Base-by-base conservation (phyloP, 345 rosid genomes). In the Sisymbrium irio region DNA sequence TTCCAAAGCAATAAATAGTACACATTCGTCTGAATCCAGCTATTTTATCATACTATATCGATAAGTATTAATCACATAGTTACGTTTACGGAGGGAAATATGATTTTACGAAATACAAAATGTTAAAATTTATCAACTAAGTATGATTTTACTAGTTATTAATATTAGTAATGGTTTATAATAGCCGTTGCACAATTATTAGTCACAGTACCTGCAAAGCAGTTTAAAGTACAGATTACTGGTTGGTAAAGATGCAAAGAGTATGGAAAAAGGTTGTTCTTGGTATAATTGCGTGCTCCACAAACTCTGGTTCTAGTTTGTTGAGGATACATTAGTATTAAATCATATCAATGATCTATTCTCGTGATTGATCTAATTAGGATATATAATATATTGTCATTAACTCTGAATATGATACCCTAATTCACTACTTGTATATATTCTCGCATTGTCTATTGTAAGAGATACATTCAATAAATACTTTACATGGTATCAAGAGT, bases 201-300 rank as follows among this genome's bases (percentile, higher is more conserved):
- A 44, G 15, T 63, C 27, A 44, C 13, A 33, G 33, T 37, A 36
- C 36, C 10, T 20, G 22, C 35, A 49, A 2, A 36, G 36, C 8
- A 40, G 2, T 14, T 9, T 65, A 9, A 39, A 39, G 17, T 47
- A 12, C 30, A 36, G 40, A 49, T 20, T 20, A 20, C 3, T 49
- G 8, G 30, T 22, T 49, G 44, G 62, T 40, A 51, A 39, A 72
- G 69, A 51, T 37, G 68, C 62, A 61, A 61, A 37, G 20, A 49
- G 12, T 36, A 62, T 37, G 51, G 56, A 50, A 30, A 69, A 72
- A 40, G 17, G 42, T 42, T 8, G 15, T 44, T 57, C 8, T 44
- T 32, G 15, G 35, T 58, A 45, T 44, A 44, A 69, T 69, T 44
- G 56, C 56, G 65, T 57, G 55, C 35, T 69, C 35, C 45, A 45